Base-by-base conservation (phyloP, 768 basidiomycete species). In the Mycena haematopus region DNA sequence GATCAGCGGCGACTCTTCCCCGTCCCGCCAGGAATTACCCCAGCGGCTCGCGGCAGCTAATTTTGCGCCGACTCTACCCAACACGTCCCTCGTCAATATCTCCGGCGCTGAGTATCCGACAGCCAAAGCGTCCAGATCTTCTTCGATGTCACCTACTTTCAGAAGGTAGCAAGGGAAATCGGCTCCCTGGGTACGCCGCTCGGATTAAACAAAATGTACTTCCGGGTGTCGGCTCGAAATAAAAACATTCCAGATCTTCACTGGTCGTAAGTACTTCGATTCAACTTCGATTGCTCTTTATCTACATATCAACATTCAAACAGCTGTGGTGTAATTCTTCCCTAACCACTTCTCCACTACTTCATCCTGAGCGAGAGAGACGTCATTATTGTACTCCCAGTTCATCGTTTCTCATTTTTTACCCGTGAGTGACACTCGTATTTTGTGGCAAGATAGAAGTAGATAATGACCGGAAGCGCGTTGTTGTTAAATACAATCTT, bases 161-260 rank as follows among this genome's bases (percentile, higher is more conserved):
- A n/a, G n/a, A n/a, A n/a, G 3, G 81, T 86, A n/a, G n/a, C n/a
- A n/a, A n/a, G n/a, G 6, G 83, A 85, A 67, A 84, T 86, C 55
- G 85, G 85, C 5, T 74, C 84, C 2, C 71, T 85, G 24, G 84
- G 85, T 6, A 78, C 78, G 4, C 82, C 84, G 9, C 69, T 85
- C 54, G 84, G 84, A 56, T 85, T 85, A n/a, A n/a, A n/a, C 66
- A 85, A 86, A 86, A 85, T 56, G 84, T 84, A 31, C 71, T 22
- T 42, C 29, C 29, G 6, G 29, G 29, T 31, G n/a, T n/a, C n/a
- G n/a, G n/a, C n/a, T n/a, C 29, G 29, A 31, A 31, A 9, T 9
- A 9, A 9, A 31, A 4, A 31, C 4, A 31, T 31, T 31, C 9
- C 4, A 31, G 29, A 31, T 31, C 29, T 31, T 31, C n/a, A n/a